Evolutionary conservation across 1,284 basidiomycete genomes (phyloP), one percentile per base, ranked within the genome.

Genomic region (Grifola frondosa): DNA sequence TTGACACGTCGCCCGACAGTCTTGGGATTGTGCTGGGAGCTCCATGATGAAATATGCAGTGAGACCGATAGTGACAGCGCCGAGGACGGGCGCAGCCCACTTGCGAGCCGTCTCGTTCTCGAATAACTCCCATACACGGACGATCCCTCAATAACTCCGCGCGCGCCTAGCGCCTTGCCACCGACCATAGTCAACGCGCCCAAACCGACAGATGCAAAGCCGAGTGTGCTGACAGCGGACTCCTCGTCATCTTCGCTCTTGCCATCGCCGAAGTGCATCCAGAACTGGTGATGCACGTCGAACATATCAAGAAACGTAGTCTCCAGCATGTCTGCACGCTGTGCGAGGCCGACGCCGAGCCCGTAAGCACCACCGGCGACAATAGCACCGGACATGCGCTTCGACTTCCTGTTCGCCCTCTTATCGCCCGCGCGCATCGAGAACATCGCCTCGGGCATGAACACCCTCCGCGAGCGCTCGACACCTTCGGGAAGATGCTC

Each of bases 391-490:
- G 64, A 64, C 5, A 72, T 67, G 30, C 74, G 73, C 31, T 71
- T 66, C 26, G 63, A 66, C 59, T 71, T 70, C 37, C 66, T 62
- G 20, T 68, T 66, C 40, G 72, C 71, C 57, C 74, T 81, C 50
- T 73, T 76, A 33, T 73, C 67, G 34, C 68, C 64, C 46, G 78
- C 70, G 45, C 71, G 66, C 15, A 73, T 66, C 37, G 77, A 79
- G 70, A 99, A 99, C 97, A 99, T 99, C 15, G 91, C 94, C 60
- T 95, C 87, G 10, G 96, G 91, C 70, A 93, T 84, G 74, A 99
- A 99, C 10, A 95, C 82, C 8, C 93, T 76, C 43, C 81, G 78
- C 30, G 81, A 83, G 32, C 86, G 75, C 62, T 91, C 88, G n/a
- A 90, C 88, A 43, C 82, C 85, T 22, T 76, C 75, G 0, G 95